Conservation (phyloP, 805 yeast genomes). For the Pichia nanzhaoensis region DNA sequence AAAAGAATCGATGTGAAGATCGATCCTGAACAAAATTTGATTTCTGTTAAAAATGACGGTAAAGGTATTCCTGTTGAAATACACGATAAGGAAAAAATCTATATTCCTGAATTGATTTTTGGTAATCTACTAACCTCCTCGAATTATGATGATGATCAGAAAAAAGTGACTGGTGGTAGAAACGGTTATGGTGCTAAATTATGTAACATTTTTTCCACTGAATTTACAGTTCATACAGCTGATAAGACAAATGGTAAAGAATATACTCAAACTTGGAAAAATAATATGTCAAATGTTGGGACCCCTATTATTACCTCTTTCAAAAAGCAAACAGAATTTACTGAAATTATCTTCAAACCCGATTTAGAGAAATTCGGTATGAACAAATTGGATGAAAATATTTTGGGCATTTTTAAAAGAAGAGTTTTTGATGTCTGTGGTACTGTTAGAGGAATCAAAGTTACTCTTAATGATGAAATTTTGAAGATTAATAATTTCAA, state of each 20-base stretch:
- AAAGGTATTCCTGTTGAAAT: slow-evolving; percentile 92
- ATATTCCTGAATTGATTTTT: slow-evolving; percentile 92
- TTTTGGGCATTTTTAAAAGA: slow-evolving; percentile 76
- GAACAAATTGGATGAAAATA: slow-evolving; percentile 78
- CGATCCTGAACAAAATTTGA: slow-evolving; percentile 63
- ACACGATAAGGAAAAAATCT: slow-evolving; percentile 85
- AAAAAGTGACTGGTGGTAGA: slow-evolving; percentile 97
- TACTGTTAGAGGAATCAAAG: slow-evolving; percentile 76
- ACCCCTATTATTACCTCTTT: slow-evolving; percentile 64
- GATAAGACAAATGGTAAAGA: slow-evolving; percentile 56
- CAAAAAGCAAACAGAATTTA: slow-evolving; percentile 64
- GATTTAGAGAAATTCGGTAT: slow-evolving; percentile 80
- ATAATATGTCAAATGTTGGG: slow-evolving; percentile 74
- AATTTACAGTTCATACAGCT: slow-evolving; percentile 83
- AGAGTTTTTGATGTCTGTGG: slow-evolving; percentile 96
- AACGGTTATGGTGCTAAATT: slow-evolving; percentile 97
- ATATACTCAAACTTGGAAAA: slow-evolving; percentile 79
- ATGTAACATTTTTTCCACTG: slow-evolving; percentile 91
- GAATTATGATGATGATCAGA: slow-evolving; percentile 90
- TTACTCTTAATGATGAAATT: slow-evolving; percentile 67
- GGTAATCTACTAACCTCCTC: slow-evolving; percentile 93
- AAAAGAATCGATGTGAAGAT: slow-evolving; percentile 77
- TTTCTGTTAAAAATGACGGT: slow-evolving; percentile 87
- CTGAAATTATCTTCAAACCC: slow-evolving; percentile 83
- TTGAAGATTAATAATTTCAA: slow-evolving; percentile 72